Evolutionary conservation across 495 filamentous ascomycete species (phyloP).

Genomic region (Podospora fimiseda): DNA sequence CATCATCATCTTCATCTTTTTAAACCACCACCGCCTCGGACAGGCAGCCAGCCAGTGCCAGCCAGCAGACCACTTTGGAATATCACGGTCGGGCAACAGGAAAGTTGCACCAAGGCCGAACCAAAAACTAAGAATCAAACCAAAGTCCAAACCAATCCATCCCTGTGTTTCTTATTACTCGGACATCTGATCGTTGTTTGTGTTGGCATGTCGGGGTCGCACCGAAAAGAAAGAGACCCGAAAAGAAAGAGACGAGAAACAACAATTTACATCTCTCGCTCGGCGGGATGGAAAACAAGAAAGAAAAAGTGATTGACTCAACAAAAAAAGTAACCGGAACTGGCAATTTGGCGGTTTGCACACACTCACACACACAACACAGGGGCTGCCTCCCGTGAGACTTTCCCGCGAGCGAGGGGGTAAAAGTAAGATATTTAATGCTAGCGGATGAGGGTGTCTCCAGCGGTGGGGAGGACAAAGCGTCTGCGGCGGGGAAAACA

Average conservation of each 20-base stretch:
- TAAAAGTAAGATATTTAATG: neutral
- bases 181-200: conserved; percentile 1
- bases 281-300: too few relatives aligned
- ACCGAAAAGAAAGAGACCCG: neutral
- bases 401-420: neutral
- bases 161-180: conserved; percentile 1
- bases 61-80: neutral
- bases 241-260: too few relatives aligned
- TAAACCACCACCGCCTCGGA: too few relatives aligned
- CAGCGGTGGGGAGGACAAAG: conserved; percentile 1
- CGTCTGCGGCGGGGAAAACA: neutral
- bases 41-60: neutral
- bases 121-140: too few relatives aligned
- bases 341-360: neutral
- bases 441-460: neutral
- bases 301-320: neutral
- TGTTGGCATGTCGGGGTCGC: neutral
- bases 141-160: neutral
- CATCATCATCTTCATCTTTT: too few relatives aligned
- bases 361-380: neutral
- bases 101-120: too few relatives aligned
- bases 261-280: neutral
- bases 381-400: neutral
- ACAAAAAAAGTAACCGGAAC: neutral
- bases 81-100: too few relatives aligned